Percentiles rank a stretch among this genome's conserved stretches.
Conservation (phyloP, 2,329 filamentous ascomycete species). For the Emmonsiellopsis sp. region DNA sequence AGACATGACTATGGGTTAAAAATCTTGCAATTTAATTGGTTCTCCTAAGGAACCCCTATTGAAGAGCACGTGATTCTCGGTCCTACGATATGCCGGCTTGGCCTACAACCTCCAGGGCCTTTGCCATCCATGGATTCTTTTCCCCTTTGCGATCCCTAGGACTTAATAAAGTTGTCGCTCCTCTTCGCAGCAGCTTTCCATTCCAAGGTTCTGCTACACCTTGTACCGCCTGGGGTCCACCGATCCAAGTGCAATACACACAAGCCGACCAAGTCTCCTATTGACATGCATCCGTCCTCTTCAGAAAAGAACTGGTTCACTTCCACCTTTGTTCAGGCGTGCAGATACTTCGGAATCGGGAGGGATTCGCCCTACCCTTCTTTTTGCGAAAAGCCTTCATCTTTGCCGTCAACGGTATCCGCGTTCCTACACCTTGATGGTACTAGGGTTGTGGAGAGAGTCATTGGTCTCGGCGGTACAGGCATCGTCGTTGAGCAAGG, state of each 20-base stretch:
- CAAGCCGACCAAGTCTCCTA: background rate
- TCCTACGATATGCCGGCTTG: too few species aligned
- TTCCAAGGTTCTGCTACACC: too few species aligned
- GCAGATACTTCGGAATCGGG: background rate
- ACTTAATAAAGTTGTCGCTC: too few species aligned
- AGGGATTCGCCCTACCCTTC: slow-evolving; percentile 1
- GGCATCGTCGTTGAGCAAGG: slow-evolving; percentile 13
- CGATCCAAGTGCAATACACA: slow-evolving; percentile 2
- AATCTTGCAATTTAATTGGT: too few species aligned
- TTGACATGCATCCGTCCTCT: slow-evolving; percentile 2
- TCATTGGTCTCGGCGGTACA: slow-evolving; percentile 12
- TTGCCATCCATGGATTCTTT: too few species aligned
- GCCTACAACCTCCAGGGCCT: too few species aligned
- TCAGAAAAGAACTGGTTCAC: slow-evolving; percentile 4
- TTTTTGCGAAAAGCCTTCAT: background rate
- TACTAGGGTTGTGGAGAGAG: slow-evolving; percentile 9
- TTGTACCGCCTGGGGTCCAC: too few species aligned
- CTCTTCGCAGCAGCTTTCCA: too few species aligned
- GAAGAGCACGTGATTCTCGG: too few species aligned
- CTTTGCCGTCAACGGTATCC: slow-evolving; percentile 7
- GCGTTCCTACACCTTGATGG: slow-evolving; percentile 12
- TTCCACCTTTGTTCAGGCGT: background rate
- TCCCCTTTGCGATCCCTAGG: too few species aligned
- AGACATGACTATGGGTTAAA: too few species aligned
- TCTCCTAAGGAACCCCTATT: too few species aligned